phyloP scores from a whole-genome alignment of 768 basidiomycete species.

The Amanita brunnescens region DNA sequence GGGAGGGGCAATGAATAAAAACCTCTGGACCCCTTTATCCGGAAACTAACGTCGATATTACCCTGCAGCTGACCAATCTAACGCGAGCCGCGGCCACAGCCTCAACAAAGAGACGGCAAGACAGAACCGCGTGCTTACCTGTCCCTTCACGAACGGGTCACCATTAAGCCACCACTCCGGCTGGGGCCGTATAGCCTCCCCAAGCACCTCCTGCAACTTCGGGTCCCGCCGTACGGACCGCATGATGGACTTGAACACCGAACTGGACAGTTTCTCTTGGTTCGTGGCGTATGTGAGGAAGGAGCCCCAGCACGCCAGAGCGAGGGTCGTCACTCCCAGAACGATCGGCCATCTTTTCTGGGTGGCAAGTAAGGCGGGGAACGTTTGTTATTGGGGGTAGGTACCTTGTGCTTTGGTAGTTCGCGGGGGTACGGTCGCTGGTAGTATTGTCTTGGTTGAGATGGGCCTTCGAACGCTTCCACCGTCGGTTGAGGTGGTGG shows the following conservation, averaged over 20 bases:
- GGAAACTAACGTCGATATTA: constrained; percentile 70
- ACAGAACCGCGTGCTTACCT: too few species aligned
- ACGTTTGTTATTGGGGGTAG: neutral
- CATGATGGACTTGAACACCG: constrained; percentile 61
- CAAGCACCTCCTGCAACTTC: constrained; percentile 44
- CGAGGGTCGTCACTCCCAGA: constrained; percentile 39
- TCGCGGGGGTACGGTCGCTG: constrained; percentile 26
- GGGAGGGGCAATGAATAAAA: too few species aligned
- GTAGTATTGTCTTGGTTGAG: constrained; percentile 30
- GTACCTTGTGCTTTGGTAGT: constrained; percentile 28
- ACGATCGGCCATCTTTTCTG: constrained; percentile 53
- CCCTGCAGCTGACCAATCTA: constrained; percentile 74
- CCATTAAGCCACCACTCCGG: constrained; percentile 73
- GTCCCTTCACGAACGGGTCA: constrained; percentile 60
- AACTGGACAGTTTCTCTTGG: constrained; percentile 70
- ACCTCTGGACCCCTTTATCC: constrained; percentile 68
- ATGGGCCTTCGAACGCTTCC: constrained; percentile 22
- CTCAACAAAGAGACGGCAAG: too few species aligned
- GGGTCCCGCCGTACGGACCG: constrained; percentile 46
- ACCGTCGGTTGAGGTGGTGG: constrained; percentile 15
- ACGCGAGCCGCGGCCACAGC: too few species aligned
- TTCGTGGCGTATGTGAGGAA: constrained; percentile 69
- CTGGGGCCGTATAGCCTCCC: constrained; percentile 56
- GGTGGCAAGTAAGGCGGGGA: neutral
- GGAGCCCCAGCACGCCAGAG: constrained; percentile 53